A percentile compares a stretch with the other conserved stretches of the same genome.
Evolutionary conservation across 2,329 filamentous ascomycete genomes (phyloP).

Genomic region (Aspergillus nomiae): DNA sequence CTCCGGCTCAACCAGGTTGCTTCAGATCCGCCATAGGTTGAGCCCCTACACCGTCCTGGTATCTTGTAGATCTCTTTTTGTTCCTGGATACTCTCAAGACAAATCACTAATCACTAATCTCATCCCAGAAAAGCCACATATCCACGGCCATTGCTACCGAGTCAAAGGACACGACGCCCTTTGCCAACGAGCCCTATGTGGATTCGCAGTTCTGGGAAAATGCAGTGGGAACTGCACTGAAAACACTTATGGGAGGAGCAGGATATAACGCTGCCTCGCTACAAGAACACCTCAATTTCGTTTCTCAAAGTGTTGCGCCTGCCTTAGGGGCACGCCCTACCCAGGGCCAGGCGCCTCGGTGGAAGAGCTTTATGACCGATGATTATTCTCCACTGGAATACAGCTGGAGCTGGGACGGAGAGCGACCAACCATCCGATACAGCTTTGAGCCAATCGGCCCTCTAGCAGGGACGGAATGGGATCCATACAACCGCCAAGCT

Average conservation of each 20-base stretch:
- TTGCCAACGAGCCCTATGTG: too few species aligned
- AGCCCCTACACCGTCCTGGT: not conserved
- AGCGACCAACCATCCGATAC: conserved; percentile 1
- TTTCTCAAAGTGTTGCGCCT: not conserved
- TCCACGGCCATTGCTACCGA: not conserved
- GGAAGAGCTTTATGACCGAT: conserved; percentile 10
- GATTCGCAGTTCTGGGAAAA: not conserved
- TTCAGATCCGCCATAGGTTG: not conserved
- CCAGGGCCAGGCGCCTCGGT: not conserved
- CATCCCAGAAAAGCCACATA: not conserved
- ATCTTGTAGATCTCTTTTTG: not conserved
- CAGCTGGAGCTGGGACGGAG: conserved; percentile 6
- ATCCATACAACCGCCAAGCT: conserved; percentile 4
- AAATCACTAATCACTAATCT: not conserved
- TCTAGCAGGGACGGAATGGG: not conserved
- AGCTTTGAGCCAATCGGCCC: conserved; percentile 6
- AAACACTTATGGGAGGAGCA: not conserved
- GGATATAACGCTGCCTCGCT: not conserved
- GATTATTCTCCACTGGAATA: conserved; percentile 7
- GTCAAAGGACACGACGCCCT: not conserved
- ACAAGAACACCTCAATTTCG: not conserved
- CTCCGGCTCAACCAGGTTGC: not conserved
- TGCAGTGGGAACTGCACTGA: not conserved
- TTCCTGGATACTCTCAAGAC: not conserved
- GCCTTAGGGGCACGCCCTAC: conserved; percentile 1